Percentiles rank a stretch among this genome's conserved stretches.
Conservation (phyloP, 2,329 filamentous ascomycete genomes). For the Achaetomium macrosporum region DNA sequence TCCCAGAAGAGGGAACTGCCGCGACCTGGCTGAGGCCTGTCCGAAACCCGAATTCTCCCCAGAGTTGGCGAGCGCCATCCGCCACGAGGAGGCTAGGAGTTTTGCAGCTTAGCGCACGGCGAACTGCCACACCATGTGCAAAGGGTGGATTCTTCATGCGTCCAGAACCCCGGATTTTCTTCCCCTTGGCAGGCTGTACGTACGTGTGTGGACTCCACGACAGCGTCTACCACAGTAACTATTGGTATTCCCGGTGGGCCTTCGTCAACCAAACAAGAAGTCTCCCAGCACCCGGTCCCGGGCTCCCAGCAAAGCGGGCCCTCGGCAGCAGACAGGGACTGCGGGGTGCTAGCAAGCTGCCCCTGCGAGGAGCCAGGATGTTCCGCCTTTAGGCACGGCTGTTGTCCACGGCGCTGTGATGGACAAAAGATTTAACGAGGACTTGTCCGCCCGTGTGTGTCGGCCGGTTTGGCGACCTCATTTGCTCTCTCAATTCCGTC, state of each 20-base stretch:
- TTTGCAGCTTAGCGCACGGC: background rate
- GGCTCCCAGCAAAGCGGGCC: slow-evolving; percentile 19
- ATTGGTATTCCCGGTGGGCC: slow-evolving; percentile 15
- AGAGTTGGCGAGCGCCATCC: slow-evolving; percentile 3
- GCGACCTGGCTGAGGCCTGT: slow-evolving; percentile 13
- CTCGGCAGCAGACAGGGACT: slow-evolving; percentile 12
- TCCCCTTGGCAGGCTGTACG: background rate
- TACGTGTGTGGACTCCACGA: slow-evolving; percentile 2
- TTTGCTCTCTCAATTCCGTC: background rate
- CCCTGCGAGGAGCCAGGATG: slow-evolving; percentile 17
- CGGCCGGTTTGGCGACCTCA: background rate
- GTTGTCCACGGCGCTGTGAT: slow-evolving; percentile 17
- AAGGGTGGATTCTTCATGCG: slow-evolving; percentile 16
- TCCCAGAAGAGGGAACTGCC: slow-evolving; percentile 13
- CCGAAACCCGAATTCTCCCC: slow-evolving; percentile 16
- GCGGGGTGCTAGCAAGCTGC: slow-evolving; percentile 14
- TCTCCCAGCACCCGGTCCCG: background rate
- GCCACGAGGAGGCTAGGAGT: slow-evolving; percentile 6
- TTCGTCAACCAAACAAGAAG: slow-evolving; percentile 4
- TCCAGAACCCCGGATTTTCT: slow-evolving; percentile 10
- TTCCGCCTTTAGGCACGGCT: slow-evolving; percentile 21
- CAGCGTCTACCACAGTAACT: background rate
- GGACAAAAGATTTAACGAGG: slow-evolving; percentile 15
- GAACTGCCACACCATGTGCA: slow-evolving; percentile 8
- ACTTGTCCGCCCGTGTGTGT: slow-evolving; percentile 11